These are phyloP conservation scores for Penicillium pancosmium DNA, from an alignment of 495 filamentous ascomycete species.

Conservation along the genomic window DNA sequence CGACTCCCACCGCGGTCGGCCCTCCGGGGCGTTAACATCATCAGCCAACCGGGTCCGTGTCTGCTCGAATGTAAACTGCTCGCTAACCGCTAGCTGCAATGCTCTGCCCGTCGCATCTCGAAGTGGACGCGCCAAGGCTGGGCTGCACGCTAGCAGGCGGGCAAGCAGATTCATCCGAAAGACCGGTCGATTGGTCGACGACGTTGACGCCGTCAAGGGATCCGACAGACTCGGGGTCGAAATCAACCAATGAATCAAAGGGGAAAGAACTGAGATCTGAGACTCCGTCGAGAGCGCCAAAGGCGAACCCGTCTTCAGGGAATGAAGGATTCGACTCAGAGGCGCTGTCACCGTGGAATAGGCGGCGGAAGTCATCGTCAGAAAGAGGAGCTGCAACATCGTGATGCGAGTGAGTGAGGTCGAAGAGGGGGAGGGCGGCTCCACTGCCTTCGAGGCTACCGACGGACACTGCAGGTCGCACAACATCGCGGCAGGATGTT, in stretches of 20 bases:
- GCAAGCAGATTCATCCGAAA: constrained; percentile 60
- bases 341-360: constrained; percentile 72
- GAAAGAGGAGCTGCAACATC: constrained; percentile 58
- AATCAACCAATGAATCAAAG: constrained; percentile 84
- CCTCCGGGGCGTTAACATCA: constrained; percentile 26
- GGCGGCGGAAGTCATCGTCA: constrained; percentile 68
- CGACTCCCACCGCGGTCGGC: constrained; percentile 47
- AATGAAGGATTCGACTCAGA: constrained; percentile 70
- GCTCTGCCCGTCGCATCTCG: constrained; percentile 88
- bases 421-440: constrained; percentile 55
- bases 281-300: constrained; percentile 59
- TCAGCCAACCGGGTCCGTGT: constrained; percentile 28
- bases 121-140: constrained; percentile 86
- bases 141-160: constrained; percentile 77
- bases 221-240: constrained; percentile 63
- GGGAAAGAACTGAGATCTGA: constrained; percentile 64
- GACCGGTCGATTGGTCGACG: constrained; percentile 52
- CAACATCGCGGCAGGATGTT: constrained; percentile 99
- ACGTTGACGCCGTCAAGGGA: constrained; percentile 16
- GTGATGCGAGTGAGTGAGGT: constrained; percentile 50
- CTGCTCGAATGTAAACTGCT: constrained; percentile 34
- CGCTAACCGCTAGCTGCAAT: constrained; percentile 67
- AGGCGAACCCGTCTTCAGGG: constrained; percentile 75
- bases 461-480: constrained; percentile 99
- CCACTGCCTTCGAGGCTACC: constrained; percentile 62